Base-by-base conservation (phyloP, 495 filamentous ascomycete species). In the Lindgomyces ingoldianus region DNA sequence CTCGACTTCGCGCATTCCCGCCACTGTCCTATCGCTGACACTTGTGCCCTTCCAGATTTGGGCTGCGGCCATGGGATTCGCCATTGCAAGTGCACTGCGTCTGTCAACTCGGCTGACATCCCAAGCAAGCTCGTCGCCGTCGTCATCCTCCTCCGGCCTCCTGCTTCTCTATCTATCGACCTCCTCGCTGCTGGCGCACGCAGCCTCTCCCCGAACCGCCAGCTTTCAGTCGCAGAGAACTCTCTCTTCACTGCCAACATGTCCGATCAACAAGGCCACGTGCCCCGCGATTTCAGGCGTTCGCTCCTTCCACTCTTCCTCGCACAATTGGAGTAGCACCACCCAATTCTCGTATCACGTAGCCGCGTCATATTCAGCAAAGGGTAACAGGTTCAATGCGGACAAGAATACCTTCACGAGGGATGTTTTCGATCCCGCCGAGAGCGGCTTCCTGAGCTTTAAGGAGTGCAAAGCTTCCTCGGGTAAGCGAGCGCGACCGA, bases 301-400 rank as follows among this genome's bases (percentile, higher is more conserved):
- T 14, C 57, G 60, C 12, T 48, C 59, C 44, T 65, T 67, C 50
- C 49, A 65, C 60, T 45, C 67, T 16, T 54, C 57, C 25, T 49
- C 60, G 27, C 62, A 57, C 14, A 33, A 24, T 44, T 63, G 57
- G 52, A 49, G 51, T n/a, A 63, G 33, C 48, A 45, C 56, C 19
- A 68, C 63, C 46, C 58, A 71, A 49, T 88, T 87, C 67, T 79
- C 79, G 41, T 91, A 89, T 77, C 79, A 84, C 64, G 78, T 89
- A 18, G 81, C 87, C 16, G 87, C 89, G 19, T 84, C 87, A 4
- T 89, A 87, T 68, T 83, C 90, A 12, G 90, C 87, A 57, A 98
- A 98, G 78, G 83, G 86, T 63, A 82, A 83, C 48, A 82, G 78
- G 25, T 93, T 90, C 75, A 81, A 92, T 62, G 86, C 89, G 11